Base-by-base conservation (phyloP, 2,329 filamentous ascomycete genomes). In the Aspergillus pseudoviridinutans region DNA sequence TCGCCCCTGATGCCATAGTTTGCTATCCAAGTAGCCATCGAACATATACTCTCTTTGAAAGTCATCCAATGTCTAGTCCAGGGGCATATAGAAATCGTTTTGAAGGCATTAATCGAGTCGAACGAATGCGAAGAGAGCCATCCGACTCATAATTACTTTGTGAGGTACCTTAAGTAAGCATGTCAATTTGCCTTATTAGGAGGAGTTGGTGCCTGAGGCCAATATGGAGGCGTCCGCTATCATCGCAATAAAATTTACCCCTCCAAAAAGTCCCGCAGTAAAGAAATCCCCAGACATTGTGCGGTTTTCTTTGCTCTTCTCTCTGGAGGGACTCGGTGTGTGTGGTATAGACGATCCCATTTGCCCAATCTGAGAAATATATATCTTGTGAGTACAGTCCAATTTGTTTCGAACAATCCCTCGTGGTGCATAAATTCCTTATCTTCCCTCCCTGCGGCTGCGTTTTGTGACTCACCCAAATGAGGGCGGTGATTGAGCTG, bases 211-310 rank as follows among this genome's bases (percentile, higher is more conserved):
- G 64, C 64, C 65, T 65, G 55, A 67, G 65, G 65, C 65, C 60
- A 1, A 56, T 32, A 38, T 60, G 61, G 61, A 58, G 58, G 8
- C 24, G 61, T 57, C 51, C 49, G 22, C 24, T 47, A 47, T 47
- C 44, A 47, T 53, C 32, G 32, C 32, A 17, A 17, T 17, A 38
- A 66, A 67, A 67, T 64, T 67, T 67, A 66, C 65, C 65, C 64
- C 65, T 66, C 65, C 60, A 61, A 27, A 47, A 47, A 47, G 42
- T 46, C 42, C 20, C 8, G n/a, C 42, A 3, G 42, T 3, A 46
- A 14, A 24, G n/a, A 47, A 24, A 24, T 20, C 22, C 22, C 44
- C 44, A 24, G 42, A 22, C 22, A 24, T 47, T 25, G 44, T 47
- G 44, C 64, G 61, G 14, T 32, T 41, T 25, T 42, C 35, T 32